Evolutionary conservation across 148 eudicot genomes (phyloP), one percentile per base, ranked within the genome.

Genomic region (Silene conica): DNA sequence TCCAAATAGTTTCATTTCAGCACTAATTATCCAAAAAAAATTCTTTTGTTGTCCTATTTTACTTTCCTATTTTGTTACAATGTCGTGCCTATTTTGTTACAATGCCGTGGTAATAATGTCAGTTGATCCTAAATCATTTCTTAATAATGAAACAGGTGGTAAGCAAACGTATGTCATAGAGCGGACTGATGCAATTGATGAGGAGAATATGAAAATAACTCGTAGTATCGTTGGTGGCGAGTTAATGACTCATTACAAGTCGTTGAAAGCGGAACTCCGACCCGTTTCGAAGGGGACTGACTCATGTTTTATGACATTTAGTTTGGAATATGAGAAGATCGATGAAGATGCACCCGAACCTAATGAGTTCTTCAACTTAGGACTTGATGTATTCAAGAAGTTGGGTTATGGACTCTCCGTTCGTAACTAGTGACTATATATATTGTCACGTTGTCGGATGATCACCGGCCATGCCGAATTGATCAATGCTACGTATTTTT

Each of bases 251-350:
- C 62, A 55, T 71, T 77, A 72, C 65, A 72, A 57, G 70, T 20
- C 64, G 41, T 12, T 77, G 43, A 45, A 23, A 20, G 16, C 38
- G n/a, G 55, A 59, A 55, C 12, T 77, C 13, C 31, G 43, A 2
- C 45, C 41, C 0, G 41, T 71, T 6, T 54, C 80, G 19, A 77
- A 71, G 21, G 80, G 71, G 2, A 41, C 46, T 20, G 11, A 13
- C 22, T 43, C 8, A 23, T 76, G 78, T 3, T 2, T 26, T 21
- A 65, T 68, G n/a, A 69, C 56, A 21, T 57, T 18, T 13, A 76
- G 41, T 69, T 18, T 76, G 19, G 59, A 68, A 12, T 76, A 76
- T 76, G 67, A 69, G 28, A 76, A 69, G 60, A 55, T 76, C 59
- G 20, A 45, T 59, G 67, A 69, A 59, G 46, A 43, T 69, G 59